Conservation (phyloP, 2,329 filamentous ascomycete species). For the Corniculantispora saksenae region DNA sequence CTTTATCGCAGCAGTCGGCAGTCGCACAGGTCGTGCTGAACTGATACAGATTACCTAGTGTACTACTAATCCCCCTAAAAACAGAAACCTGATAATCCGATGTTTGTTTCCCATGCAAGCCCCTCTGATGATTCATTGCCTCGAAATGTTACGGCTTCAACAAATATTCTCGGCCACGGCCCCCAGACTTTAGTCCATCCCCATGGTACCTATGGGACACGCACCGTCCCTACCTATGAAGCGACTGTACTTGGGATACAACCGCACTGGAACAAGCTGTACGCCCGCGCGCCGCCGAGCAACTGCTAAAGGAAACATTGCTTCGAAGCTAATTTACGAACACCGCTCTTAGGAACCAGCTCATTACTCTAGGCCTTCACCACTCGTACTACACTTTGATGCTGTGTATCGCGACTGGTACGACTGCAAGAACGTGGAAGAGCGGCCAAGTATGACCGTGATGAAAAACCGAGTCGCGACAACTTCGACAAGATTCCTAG, state of each 20-base stretch:
- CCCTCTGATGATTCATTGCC: neutral
- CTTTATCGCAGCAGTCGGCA: no score
- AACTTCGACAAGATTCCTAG: conserved; percentile 9
- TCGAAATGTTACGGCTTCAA: neutral
- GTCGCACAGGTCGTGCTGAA: no score
- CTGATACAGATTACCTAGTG: no score
- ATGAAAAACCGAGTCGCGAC: neutral
- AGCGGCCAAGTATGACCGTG: neutral
- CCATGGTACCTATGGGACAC: neutral
- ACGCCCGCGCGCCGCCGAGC: neutral
- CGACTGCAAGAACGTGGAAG: conserved; percentile 10
- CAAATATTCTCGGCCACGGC: neutral
- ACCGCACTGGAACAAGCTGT: conserved; percentile 4
- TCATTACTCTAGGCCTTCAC: neutral
- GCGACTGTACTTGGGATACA: neutral
- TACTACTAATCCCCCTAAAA: no score
- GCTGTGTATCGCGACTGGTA: neutral
- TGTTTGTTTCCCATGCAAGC: neutral
- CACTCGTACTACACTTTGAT: conserved; percentile 4
- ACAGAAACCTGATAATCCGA: neutral
- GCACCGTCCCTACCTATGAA: conserved; percentile 13
- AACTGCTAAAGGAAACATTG: neutral
- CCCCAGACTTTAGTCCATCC: neutral
- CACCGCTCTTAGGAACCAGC: neutral
- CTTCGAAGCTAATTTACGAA: neutral